Evolutionary conservation across 164 flowering plant species (phyloP), one percentile per base, ranked within the genome.

Genomic region (Stephania yunnanensis): DNA sequence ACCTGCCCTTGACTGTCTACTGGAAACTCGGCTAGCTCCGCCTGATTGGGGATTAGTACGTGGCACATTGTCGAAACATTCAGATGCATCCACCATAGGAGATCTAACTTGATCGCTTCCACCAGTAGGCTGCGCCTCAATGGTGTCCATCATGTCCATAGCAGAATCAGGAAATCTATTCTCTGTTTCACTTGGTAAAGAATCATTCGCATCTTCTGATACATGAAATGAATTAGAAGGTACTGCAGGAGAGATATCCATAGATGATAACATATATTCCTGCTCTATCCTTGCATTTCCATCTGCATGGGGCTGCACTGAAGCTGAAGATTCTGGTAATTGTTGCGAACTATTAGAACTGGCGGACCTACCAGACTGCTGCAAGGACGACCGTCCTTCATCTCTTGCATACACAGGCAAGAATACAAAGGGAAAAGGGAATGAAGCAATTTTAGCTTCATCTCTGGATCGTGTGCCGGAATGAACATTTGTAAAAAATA

Each of bases 401-500:
- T 87, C 88, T 80, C 86, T 80, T 69, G 86, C 76, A 81, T 81
- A 72, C 58, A 90, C 81, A 79, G 95, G 94, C 88, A 87, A 90
- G 65, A 88, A 74, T 76, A 88, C 71, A 73, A 83, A 82, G 36
- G 95, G 95, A 74, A 84, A 80, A 75, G 94, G 81, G 81, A 87
- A 78, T 17, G 89, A 81, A 73, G 94, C 86, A 20, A 78, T 76
- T 71, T 79, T 88, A 78, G 84, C 85, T 58, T 86, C 82, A 78
- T 77, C 67, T 81, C 71, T 81, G 42, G 89, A 75, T 30, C 73
- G 82, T 58, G 74, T 84, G 76, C 74, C 73, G 75, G 93, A 78
- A 71, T 86, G 92, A 74, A 86, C 86, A 83, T 87, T 87, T 45
- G 97, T 88, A 76, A 91, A 71, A 81, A 86, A 87, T 55, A 95